These are phyloP conservation scores for Candida ipomoeae DNA, from an alignment of 805 yeast genomes.

Conservation along the genomic window DNA sequence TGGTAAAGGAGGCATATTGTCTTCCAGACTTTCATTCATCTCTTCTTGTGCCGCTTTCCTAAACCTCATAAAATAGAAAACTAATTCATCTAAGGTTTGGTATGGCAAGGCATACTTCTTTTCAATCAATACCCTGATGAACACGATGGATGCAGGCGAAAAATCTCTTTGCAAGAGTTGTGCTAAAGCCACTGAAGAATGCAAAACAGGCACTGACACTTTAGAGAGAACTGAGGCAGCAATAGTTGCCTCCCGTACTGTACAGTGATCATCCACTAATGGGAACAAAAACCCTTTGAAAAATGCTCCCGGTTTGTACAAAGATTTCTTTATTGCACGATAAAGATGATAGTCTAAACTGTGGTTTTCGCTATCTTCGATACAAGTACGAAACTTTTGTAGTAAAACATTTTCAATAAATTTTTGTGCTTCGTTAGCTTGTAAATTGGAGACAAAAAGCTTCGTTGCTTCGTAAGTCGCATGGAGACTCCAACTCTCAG, in stretches of 20 bases:
- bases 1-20: constrained; percentile 63
- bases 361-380: constrained; percentile 71
- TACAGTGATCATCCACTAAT: constrained; percentile 79
- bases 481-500: constrained; percentile 92
- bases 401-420: constrained; percentile 66
- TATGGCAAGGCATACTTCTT: constrained; percentile 96
- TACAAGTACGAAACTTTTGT: constrained; percentile 67
- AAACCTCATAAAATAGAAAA: constrained; percentile 90
- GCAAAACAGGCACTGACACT: constrained; percentile 89
- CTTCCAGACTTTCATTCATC: constrained; percentile 30
- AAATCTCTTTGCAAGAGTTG: constrained; percentile 77
- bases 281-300: constrained; percentile 96
- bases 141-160: constrained; percentile 83
- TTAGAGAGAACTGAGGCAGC: constrained; percentile 88
- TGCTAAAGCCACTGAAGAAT: constrained; percentile 92
- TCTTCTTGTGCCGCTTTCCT: constrained; percentile 54
- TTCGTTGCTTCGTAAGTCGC: constrained; percentile 94
- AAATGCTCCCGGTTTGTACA: constrained; percentile 96
- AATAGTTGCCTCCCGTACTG: constrained; percentile 90
- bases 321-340: constrained; percentile 84
- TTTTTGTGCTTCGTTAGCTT: constrained; percentile 82
- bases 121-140: constrained; percentile 83
- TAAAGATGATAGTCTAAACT: constrained; percentile 88
- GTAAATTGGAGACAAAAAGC: constrained; percentile 84
- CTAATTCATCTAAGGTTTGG: constrained; percentile 91